Conservation (phyloP, 805 yeast genomes). For the Metschnikowia amazonensis region DNA sequence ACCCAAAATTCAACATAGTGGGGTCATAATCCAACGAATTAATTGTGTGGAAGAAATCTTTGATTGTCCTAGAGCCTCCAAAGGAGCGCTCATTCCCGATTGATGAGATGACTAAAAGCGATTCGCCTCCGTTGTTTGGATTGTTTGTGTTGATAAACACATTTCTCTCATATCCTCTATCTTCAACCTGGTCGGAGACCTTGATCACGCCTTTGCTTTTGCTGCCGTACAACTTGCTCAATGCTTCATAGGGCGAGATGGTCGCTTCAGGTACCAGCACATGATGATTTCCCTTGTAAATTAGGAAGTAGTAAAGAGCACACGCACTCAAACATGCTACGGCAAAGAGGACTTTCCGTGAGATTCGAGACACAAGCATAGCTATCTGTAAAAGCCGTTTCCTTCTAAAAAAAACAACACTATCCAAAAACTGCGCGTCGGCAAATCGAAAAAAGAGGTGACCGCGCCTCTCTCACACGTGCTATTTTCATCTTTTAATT, state of each 20-base stretch:
- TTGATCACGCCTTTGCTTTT: constrained; percentile 1
- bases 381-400: too few relatives aligned
- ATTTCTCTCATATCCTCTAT: background rate
- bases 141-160: constrained; percentile 3
- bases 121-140: constrained; percentile 1
- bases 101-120: constrained; percentile 21
- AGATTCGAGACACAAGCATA: too few relatives aligned
- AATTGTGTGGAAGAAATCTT: constrained; percentile 31
- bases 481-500: too few relatives aligned
- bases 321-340: background rate
- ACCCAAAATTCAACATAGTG: constrained; percentile 22
- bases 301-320: background rate
- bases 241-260: background rate
- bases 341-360: too few relatives aligned
- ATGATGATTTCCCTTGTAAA: background rate
- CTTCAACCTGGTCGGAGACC: background rate
- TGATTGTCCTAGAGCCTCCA: constrained; percentile 31
- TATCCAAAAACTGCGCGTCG: too few relatives aligned
- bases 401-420: too few relatives aligned
- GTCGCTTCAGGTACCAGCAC: background rate
- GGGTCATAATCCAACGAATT: constrained; percentile 23
- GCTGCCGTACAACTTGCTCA: background rate
- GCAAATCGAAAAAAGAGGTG: too few relatives aligned
- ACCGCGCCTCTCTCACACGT: too few relatives aligned
- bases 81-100: constrained; percentile 32